Evolutionary conservation across 306 rosid species (phyloP).

Genomic region (Carpinus viminea): DNA sequence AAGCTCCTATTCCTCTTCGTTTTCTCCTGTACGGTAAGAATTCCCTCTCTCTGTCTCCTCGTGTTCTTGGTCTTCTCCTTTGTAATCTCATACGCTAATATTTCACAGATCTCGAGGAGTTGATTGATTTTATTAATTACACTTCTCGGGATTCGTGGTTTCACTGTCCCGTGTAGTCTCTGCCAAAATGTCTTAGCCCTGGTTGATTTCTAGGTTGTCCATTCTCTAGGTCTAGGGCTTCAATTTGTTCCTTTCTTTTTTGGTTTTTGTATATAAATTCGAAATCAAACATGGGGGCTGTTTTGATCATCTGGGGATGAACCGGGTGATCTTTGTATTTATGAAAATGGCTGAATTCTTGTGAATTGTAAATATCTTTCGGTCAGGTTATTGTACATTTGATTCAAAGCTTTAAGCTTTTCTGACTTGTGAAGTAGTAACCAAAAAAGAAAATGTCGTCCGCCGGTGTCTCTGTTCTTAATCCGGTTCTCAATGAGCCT

Average conservation of each 20-base stretch:
- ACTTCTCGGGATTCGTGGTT: too few species aligned
- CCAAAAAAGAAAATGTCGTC: slow-evolving; percentile 64
- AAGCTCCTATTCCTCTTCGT: neutral
- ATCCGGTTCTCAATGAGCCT: slow-evolving; percentile 55
- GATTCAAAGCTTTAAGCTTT: slow-evolving; percentile 32
- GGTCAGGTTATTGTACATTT: slow-evolving; percentile 31
- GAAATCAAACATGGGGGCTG: slow-evolving; percentile 21
- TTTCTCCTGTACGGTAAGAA: slow-evolving; percentile 30
- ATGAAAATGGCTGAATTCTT: slow-evolving; percentile 29
- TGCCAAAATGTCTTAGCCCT: neutral
- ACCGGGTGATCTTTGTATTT: slow-evolving; percentile 33
- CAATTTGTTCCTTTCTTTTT: neutral
- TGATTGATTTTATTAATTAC: too few species aligned
- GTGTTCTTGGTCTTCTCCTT: neutral
- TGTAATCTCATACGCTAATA: neutral
- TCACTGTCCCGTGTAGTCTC: neutral
- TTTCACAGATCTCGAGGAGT: slow-evolving; percentile 9
- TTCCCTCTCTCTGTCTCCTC: neutral
- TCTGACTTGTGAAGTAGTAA: neutral
- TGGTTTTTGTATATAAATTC: slow-evolving; percentile 11
- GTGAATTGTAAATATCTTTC: slow-evolving; percentile 28
- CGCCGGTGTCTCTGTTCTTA: slow-evolving; percentile 63
- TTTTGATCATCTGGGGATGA: slow-evolving; percentile 43
- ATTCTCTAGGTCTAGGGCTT: slow-evolving; percentile 21
- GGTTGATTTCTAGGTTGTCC: neutral